Percentiles rank a stretch among this genome's conserved stretches.
Evolutionary conservation across 139 green algal species (phyloP).

Genomic region (Auxenochlorella pyrenoidosa): DNA sequence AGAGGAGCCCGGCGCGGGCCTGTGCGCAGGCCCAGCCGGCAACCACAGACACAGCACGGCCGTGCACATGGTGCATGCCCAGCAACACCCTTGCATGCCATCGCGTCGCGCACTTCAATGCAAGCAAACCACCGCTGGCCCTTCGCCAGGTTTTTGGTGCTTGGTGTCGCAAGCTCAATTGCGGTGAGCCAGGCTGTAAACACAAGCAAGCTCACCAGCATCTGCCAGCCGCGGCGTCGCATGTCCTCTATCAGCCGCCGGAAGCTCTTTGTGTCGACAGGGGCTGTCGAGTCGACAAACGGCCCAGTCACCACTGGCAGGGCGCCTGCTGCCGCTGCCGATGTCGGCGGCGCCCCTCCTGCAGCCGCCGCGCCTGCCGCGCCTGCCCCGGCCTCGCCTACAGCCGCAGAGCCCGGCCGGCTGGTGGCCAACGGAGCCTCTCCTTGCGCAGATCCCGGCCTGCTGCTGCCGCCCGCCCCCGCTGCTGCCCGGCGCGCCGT

Average conservation of each 20-base stretch:
- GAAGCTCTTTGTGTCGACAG: constrained; percentile 29
- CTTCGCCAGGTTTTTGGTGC: too few relatives aligned
- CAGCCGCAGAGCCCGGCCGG: not conserved
- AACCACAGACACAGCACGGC: too few relatives aligned
- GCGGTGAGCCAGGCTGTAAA: not conserved
- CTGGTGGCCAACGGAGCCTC: not conserved
- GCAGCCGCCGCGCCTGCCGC: not conserved
- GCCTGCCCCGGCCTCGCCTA: not conserved
- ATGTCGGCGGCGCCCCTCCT: not conserved
- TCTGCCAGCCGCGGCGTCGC: constrained; percentile 1
- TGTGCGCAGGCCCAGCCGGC: too few relatives aligned
- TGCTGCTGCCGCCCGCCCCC: not conserved
- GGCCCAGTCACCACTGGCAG: not conserved
- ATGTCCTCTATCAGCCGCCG: constrained; percentile 32
- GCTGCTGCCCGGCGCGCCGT: not conserved
- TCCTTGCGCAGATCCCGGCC: not conserved
- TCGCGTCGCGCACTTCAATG: too few relatives aligned
- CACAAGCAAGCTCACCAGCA: not conserved
- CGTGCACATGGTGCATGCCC: too few relatives aligned
- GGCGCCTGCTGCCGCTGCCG: too few relatives aligned
- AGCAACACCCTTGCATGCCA: too few relatives aligned
- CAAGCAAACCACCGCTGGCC: too few relatives aligned
- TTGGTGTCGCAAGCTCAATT: not conserved
- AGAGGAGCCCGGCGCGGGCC: too few relatives aligned
- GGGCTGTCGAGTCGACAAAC: not conserved